Conservation (phyloP, 331 rosid species). For the Arachis monticola region DNA sequence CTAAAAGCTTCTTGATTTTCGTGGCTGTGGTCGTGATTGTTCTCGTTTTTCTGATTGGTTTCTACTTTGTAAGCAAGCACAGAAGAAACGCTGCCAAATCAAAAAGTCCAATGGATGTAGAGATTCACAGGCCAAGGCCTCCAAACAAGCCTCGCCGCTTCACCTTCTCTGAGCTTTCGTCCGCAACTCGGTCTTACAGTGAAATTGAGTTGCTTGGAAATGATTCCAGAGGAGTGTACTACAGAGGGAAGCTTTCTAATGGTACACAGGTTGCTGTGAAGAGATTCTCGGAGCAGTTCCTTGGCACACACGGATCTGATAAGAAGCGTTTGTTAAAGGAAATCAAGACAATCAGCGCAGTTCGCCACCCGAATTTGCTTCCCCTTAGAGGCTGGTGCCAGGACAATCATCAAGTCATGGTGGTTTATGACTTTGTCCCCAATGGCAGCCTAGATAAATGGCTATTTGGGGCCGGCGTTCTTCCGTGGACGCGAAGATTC, state of each 20-base stretch:
- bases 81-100: slow-evolving; percentile 44
- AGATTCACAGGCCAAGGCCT: slow-evolving; percentile 65
- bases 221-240: slow-evolving; percentile 61
- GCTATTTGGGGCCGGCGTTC: slow-evolving; percentile 75
- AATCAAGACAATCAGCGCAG: slow-evolving; percentile 49
- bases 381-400: slow-evolving; percentile 76
- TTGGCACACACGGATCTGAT: slow-evolving; percentile 61
- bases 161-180: slow-evolving; percentile 53
- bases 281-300: slow-evolving; percentile 62
- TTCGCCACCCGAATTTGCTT: slow-evolving; percentile 77
- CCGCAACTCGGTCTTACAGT: slow-evolving; percentile 57
- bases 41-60: slow-evolving; percentile 46
- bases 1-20: slow-evolving; percentile 59
- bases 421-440: slow-evolving; percentile 64
- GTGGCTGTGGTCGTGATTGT: slow-evolving; percentile 51
- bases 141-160: slow-evolving; percentile 71
- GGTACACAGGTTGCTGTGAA: slow-evolving; percentile 71
- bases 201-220: slow-evolving; percentile 65
- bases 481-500: slow-evolving; percentile 76
- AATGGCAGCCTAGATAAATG: slow-evolving; percentile 85
- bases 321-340: slow-evolving; percentile 66
- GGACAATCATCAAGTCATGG: slow-evolving; percentile 60
- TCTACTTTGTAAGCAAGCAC: slow-evolving; percentile 48
- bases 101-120: slow-evolving; percentile 41
- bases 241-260: slow-evolving; percentile 66